A percentile compares a stretch with the other conserved stretches of the same genome.
phyloP scores from a whole-genome alignment of 2,329 filamentous ascomycete species.

The Hirsutella rhossiliensis region DNA sequence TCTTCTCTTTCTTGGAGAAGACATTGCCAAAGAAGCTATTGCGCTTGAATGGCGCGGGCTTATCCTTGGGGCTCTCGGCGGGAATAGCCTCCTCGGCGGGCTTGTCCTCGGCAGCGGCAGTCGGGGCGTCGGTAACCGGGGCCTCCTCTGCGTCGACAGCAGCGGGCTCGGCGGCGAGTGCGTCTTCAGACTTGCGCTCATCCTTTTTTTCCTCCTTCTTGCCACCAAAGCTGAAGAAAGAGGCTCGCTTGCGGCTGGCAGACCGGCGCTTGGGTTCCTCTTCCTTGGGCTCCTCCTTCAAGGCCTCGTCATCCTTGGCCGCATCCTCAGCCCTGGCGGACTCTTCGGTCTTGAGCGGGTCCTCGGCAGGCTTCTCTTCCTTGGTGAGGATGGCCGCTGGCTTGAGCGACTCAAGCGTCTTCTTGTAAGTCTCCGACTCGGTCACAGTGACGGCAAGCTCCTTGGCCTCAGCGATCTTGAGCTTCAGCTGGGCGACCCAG shows the following conservation, averaged over 20 bases:
- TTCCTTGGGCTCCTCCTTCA: slow-evolving; percentile 38
- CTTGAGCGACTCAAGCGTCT: slow-evolving; percentile 60
- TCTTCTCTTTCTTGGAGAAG: slow-evolving; percentile 47
- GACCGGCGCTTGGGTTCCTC: slow-evolving; percentile 51
- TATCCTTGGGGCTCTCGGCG: slow-evolving; percentile 30
- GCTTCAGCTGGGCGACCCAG: slow-evolving; percentile 79
- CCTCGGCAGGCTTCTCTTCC: slow-evolving; percentile 18
- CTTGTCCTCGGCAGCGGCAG: slow-evolving; percentile 16
- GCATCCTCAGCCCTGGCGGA: slow-evolving; percentile 21
- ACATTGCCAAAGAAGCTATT: slow-evolving; percentile 42
- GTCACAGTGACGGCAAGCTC: slow-evolving; percentile 60
- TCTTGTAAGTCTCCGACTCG: slow-evolving; percentile 81
- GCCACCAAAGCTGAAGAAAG: slow-evolving; percentile 47
- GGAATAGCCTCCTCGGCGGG: slow-evolving; percentile 26
- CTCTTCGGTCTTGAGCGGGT: slow-evolving; percentile 24
- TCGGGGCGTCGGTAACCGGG: slow-evolving; percentile 22
- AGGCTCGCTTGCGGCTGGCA: slow-evolving; percentile 52
- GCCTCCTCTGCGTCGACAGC: slow-evolving; percentile 23
- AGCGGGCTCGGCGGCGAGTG: slow-evolving; percentile 21
- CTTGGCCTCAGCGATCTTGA: slow-evolving; percentile 76
- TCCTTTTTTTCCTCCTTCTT: slow-evolving; percentile 40
- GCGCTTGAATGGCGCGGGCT: slow-evolving; percentile 40
- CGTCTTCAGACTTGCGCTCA: slow-evolving; percentile 19
- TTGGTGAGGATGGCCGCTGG: slow-evolving; percentile 22
- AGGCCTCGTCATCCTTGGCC: slow-evolving; percentile 19